Evolutionary conservation across 2,329 filamentous ascomycete genomes (phyloP), one percentile per base, ranked within the genome.

Genomic region (Claviceps digitariae): DNA sequence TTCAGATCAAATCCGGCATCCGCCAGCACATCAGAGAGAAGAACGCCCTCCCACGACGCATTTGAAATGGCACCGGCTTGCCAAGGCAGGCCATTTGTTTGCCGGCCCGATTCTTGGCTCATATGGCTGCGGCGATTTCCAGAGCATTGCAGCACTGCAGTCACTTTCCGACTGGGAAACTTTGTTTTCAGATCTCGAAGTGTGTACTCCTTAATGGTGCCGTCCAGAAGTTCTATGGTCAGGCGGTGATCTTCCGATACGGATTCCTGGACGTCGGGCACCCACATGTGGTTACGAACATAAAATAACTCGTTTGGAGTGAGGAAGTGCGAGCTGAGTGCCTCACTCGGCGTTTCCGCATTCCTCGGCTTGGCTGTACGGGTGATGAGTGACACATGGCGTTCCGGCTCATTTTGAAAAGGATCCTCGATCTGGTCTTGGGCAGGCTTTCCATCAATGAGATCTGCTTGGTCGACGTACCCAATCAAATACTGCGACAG

Each of bases 401-500:
- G 71, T 9, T 59, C 61, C 0, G 78, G 79, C 56, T 83, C 79
- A 47, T 71, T 60, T 3, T 69, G 66, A 59, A 83, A 83, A 0
- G 81, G 81, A 55, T 85, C 81, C 57, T 83, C 78, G 55, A 86
- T 73, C 23, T 68, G 58, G 20, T 79, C 72, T 20, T 72, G 69
- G 1, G 75, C 70, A 0, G 81, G 75, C 46, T 68, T 67, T 15
- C 81, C 81, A 54, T 81, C 67, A n/a, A 76, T 66, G 2, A 86
- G 72, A 60, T 86, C 83, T 10, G 68, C 70, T 1, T 67, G 65
- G 57, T 85, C 75, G 2, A 86, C 72, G 48, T 74, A 76, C 29
- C 83, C 83, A 48, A 86, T 81, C 27, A 76, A 69, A 61, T 82
- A 86, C 58, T 81, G 74, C n/a, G 79, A 72, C 0, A 86, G 70